These are phyloP conservation scores for Botrytis tulipae DNA, from an alignment of 2,329 filamentous ascomycete species.

Conservation along the genomic window DNA sequence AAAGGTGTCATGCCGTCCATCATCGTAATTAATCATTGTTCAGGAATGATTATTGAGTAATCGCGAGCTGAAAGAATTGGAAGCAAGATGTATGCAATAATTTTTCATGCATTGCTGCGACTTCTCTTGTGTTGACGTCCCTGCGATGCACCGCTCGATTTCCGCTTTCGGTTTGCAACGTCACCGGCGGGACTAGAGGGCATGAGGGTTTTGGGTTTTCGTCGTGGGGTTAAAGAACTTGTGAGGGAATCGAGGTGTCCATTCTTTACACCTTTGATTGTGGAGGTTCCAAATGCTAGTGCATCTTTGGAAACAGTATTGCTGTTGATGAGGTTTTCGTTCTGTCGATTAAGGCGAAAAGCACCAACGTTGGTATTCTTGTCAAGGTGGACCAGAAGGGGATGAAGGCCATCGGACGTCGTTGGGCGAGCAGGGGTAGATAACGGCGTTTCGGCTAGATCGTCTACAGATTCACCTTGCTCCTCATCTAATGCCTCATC, in stretches of 20 bases:
- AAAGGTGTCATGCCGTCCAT: constrained; percentile 22
- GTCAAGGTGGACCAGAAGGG: constrained; percentile 65
- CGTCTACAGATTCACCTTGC: constrained; percentile 19
- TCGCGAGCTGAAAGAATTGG: background rate
- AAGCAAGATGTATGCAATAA: background rate
- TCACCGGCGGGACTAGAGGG: constrained; percentile 33
- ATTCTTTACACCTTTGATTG: constrained; percentile 61
- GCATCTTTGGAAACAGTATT: constrained; percentile 62
- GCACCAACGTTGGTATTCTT: constrained; percentile 66
- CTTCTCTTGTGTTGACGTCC: constrained; percentile 33
- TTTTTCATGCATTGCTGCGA: constrained; percentile 26
- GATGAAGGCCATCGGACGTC: constrained; percentile 48
- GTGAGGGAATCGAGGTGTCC: constrained; percentile 65
- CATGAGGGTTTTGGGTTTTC: constrained; percentile 43
- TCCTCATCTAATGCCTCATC: constrained; percentile 18
- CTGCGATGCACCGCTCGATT: constrained; percentile 26
- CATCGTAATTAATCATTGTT: constrained; percentile 18
- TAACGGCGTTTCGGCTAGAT: background rate
- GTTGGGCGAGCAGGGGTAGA: constrained; percentile 52
- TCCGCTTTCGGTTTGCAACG: constrained; percentile 32
- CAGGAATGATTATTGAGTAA: constrained; percentile 6
- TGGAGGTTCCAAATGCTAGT: constrained; percentile 59
- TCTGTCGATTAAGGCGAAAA: constrained; percentile 66
- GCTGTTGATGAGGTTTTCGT: constrained; percentile 49
- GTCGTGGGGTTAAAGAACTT: constrained; percentile 65